A percentile compares a stretch with the other conserved stretches of the same genome.
These are phyloP conservation scores for Claviceps spartinae DNA, from an alignment of 2,329 filamentous ascomycete species.

Conservation along the genomic window DNA sequence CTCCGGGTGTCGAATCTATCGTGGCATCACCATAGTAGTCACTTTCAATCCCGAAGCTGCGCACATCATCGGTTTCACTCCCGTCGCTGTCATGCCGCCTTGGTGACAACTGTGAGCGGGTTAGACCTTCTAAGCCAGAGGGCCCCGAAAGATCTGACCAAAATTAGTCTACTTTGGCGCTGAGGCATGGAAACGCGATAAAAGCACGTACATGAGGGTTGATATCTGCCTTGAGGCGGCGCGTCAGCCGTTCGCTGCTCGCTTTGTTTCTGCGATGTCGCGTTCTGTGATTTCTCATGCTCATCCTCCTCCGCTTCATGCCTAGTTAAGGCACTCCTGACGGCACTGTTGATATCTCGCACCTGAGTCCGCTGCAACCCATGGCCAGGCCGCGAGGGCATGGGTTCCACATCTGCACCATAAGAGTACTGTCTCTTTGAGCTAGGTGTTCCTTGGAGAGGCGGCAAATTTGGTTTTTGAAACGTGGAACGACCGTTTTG, in stretches of 20 bases:
- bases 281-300: constrained; percentile 1
- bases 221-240: neutral
- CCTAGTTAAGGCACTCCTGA: constrained; percentile 15
- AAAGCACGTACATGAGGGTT: constrained; percentile 3
- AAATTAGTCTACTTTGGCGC: neutral
- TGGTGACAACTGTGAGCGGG: neutral
- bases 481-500: constrained; percentile 6
- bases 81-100: constrained; percentile 4
- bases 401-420: constrained; percentile 23
- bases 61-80: constrained; percentile 18
- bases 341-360: constrained; percentile 16
- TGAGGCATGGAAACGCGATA: neutral
- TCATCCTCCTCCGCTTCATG: constrained; percentile 6
- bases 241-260: constrained; percentile 7
- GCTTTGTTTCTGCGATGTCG: neutral
- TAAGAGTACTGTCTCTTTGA: constrained; percentile 25
- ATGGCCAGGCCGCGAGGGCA: constrained; percentile 10
- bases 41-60: constrained; percentile 24
- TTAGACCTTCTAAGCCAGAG: neutral
- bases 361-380: constrained; percentile 8
- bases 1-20: constrained; percentile 18
- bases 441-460: constrained; percentile 20
- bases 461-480: constrained; percentile 14
- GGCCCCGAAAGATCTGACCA: constrained; percentile 4
- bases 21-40: constrained; percentile 24